Evolutionary conservation across 169 alveolate genomes (phyloP).

Genomic region (Neospora caninum): DNA sequence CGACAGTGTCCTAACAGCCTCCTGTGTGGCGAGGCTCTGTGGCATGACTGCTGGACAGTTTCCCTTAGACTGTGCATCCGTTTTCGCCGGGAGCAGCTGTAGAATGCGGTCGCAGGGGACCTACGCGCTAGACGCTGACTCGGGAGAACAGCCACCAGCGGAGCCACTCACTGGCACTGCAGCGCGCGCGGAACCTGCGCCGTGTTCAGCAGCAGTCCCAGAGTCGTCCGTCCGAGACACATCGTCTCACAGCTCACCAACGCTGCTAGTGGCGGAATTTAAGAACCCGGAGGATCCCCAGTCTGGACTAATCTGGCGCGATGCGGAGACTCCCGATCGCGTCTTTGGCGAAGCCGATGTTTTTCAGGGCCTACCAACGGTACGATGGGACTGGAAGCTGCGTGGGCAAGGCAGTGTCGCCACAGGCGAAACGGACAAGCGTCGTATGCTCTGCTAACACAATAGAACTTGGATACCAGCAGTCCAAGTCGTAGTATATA

Average conservation of each 20-base stretch:
- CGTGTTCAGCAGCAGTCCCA: not conserved
- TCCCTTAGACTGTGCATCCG: not conserved
- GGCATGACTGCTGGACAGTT: conserved; percentile 27
- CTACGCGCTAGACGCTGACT: not conserved
- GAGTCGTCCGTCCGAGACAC: not conserved
- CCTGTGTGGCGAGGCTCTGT: conserved; percentile 19
- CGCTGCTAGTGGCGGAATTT: not conserved
- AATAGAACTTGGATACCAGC: no score
- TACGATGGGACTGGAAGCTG: not conserved
- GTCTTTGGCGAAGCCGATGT: not conserved
- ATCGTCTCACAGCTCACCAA: not conserved
- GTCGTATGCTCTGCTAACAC: no score
- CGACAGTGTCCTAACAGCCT: conserved; percentile 58
- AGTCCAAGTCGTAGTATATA: no score
- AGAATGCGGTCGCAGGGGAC: not conserved
- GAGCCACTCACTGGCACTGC: not conserved
- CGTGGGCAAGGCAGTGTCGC: not conserved
- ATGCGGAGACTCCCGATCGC: not conserved
- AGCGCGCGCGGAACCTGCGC: no score
- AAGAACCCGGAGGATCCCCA: not conserved
- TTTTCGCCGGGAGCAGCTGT: not conserved
- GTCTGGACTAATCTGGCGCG: not conserved
- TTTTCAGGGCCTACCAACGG: not conserved
- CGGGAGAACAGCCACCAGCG: not conserved
- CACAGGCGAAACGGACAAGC: not conserved